Conservation (phyloP, 768 basidiomycete genomes). For the Clathrus columnatus region DNA sequence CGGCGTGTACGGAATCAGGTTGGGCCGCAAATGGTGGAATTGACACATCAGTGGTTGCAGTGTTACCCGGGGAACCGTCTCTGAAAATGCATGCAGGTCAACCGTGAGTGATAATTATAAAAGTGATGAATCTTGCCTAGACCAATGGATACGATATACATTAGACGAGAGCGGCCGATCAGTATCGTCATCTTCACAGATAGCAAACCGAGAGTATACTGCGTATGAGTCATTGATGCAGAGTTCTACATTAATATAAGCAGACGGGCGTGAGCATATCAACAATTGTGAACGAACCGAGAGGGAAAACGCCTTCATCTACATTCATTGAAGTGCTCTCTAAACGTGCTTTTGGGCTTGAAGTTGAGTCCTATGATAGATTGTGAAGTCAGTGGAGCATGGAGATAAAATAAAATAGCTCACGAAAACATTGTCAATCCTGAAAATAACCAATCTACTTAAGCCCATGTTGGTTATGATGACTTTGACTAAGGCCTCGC, state of each 20-base stretch:
- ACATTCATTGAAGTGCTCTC: slow-evolving; percentile 44
- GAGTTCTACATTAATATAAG: slow-evolving; percentile 11
- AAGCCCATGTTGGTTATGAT: slow-evolving; percentile 47
- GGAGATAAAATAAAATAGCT: slow-evolving; percentile 35
- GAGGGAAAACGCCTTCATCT: slow-evolving; percentile 27
- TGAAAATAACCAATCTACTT: slow-evolving; percentile 43
- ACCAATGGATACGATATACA: slow-evolving; percentile 54
- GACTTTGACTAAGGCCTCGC: slow-evolving; percentile 46
- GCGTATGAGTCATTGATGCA: slow-evolving; percentile 47
- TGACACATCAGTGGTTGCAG: slow-evolving; percentile 39
- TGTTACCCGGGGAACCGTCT: neutral
- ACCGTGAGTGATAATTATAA: slow-evolving; percentile 1
- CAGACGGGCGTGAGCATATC: neutral
- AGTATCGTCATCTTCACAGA: slow-evolving; percentile 34
- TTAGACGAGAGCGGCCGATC: slow-evolving; percentile 40
- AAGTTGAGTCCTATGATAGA: neutral
- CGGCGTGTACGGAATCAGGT: slow-evolving; percentile 52
- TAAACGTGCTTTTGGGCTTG: slow-evolving; percentile 37
- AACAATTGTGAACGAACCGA: slow-evolving; percentile 35
- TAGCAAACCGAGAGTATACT: slow-evolving; percentile 42
- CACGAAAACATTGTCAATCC: slow-evolving; percentile 37
- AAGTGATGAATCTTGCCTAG: slow-evolving; percentile 35
- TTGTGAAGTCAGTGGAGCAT: neutral
- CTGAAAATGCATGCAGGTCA: neutral
- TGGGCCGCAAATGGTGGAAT: slow-evolving; percentile 61